Percentiles rank a stretch among this genome's conserved stretches.
These are phyloP conservation scores for Cadophora gregata DNA, from an alignment of 2,329 filamentous ascomycete species.

Conservation along the genomic window DNA sequence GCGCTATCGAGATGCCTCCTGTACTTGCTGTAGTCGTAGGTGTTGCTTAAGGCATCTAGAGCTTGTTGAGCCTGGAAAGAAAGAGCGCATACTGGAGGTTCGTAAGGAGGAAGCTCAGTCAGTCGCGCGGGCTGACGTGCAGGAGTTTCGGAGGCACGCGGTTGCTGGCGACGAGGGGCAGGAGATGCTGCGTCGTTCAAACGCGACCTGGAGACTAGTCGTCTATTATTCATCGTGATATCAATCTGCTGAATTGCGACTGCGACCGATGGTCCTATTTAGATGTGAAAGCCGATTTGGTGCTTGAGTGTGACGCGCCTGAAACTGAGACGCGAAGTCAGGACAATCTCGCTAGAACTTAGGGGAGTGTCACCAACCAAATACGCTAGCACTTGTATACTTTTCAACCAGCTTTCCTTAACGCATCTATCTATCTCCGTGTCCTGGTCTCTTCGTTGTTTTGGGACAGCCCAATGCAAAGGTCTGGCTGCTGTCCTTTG, in stretches of 20 bases:
- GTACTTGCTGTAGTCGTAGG: conserved; percentile 50
- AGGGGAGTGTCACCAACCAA: neutral
- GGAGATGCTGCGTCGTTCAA: conserved; percentile 34
- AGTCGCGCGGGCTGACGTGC: conserved; percentile 19
- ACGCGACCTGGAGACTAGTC: conserved; percentile 33
- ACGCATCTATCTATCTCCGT: neutral
- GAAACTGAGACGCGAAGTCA: neutral
- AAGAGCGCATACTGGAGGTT: conserved; percentile 58
- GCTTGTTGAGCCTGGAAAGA: conserved; percentile 52
- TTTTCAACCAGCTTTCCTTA: neutral
- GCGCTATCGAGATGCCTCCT: conserved; percentile 55
- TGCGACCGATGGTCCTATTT: conserved; percentile 1
- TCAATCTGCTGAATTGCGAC: neutral
- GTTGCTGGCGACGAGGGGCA: conserved; percentile 23
- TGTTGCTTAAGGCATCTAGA: conserved; percentile 52
- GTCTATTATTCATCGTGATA: conserved; percentile 31
- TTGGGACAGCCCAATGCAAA: neutral
- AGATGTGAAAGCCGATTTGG: neutral
- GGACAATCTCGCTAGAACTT: neutral
- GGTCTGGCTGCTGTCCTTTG: neutral
- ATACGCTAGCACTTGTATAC: neutral
- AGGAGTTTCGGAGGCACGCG: conserved; percentile 24
- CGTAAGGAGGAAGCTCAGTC: conserved; percentile 54
- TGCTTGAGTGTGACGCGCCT: neutral
- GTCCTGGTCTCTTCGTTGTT: neutral